phyloP scores from a whole-genome alignment of 176 grass and related monocot genomes.

The Guadua angustifolia region DNA sequence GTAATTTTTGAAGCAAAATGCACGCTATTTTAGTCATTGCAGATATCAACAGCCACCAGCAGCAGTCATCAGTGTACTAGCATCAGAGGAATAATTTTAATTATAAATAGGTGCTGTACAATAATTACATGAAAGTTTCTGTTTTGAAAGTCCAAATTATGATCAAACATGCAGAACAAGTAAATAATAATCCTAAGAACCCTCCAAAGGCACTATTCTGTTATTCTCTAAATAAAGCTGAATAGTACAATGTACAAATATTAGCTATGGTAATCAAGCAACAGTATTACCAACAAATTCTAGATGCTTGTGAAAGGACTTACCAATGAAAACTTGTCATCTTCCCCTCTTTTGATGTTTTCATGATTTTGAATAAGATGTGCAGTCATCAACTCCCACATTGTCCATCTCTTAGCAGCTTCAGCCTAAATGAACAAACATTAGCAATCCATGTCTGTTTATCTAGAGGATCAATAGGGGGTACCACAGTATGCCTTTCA shows the following conservation, averaged over 20 bases:
- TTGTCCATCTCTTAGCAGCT: slow-evolving; percentile 95
- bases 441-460: not conserved
- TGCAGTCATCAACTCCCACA: slow-evolving; percentile 96
- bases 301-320: slow-evolving; percentile 43
- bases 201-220: not conserved
- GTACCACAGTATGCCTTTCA: not conserved
- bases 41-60: not conserved
- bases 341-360: slow-evolving; percentile 76
- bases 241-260: not conserved
- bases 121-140: not conserved
- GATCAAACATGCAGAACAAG: not conserved
- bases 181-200: not conserved
- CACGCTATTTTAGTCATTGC: not conserved
- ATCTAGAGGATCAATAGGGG: not conserved
- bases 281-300: not conserved
- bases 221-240: not conserved
- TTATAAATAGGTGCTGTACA: not conserved
- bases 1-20: not conserved
- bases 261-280: not conserved
- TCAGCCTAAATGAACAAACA: slow-evolving; percentile 51
- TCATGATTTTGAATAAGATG: slow-evolving; percentile 91
- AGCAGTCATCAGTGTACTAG: not conserved
- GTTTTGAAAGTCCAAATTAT: not conserved
- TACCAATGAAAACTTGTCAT: slow-evolving; percentile 84
- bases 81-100: not conserved